phyloP scores from a whole-genome alignment of 208 protist species.

The Wallacemonas sp. region DNA sequence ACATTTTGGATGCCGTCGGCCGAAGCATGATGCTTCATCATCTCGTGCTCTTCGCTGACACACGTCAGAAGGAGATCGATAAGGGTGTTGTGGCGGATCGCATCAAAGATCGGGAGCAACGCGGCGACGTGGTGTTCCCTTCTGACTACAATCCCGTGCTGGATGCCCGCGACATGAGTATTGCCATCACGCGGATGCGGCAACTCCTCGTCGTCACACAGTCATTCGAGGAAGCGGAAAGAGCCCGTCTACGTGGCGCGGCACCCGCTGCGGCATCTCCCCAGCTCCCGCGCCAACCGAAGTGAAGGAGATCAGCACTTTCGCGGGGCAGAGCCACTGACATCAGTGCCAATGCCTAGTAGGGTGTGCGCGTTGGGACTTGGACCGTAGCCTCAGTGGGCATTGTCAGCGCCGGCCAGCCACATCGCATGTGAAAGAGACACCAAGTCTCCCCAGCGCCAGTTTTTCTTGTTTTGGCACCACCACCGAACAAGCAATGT shows the following conservation, averaged over 20 bases:
- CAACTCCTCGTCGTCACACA: slow-evolving; percentile 49
- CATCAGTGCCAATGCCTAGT: too few relatives aligned
- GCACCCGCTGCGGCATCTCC: not conserved
- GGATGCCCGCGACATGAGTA: slow-evolving; percentile 30
- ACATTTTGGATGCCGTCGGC: slow-evolving; percentile 82
- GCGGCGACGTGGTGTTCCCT: slow-evolving; percentile 22
- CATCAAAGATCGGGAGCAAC: slow-evolving; percentile 28
- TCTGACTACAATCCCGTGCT: slow-evolving; percentile 64
- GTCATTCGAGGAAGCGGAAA: slow-evolving; percentile 25
- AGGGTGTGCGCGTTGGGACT: too few relatives aligned
- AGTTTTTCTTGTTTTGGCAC: too few relatives aligned
- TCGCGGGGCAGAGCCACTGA: too few relatives aligned
- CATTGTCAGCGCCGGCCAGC: too few relatives aligned
- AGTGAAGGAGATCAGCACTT: not conserved
- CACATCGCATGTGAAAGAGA: too few relatives aligned
- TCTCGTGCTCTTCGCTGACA: slow-evolving; percentile 60
- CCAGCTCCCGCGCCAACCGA: slow-evolving; percentile 8
- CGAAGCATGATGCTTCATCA: slow-evolving; percentile 86
- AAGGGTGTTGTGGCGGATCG: slow-evolving; percentile 40
- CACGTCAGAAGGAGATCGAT: slow-evolving; percentile 62
- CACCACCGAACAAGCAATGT: too few relatives aligned
- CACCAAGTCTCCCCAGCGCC: too few relatives aligned
- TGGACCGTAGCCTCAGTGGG: too few relatives aligned
- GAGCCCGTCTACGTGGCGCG: slow-evolving; percentile 16
- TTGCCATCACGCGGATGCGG: slow-evolving; percentile 54